Evolutionary conservation across 1,284 basidiomycete genomes (phyloP).

Genomic region (Acaromyces ingoldii): DNA sequence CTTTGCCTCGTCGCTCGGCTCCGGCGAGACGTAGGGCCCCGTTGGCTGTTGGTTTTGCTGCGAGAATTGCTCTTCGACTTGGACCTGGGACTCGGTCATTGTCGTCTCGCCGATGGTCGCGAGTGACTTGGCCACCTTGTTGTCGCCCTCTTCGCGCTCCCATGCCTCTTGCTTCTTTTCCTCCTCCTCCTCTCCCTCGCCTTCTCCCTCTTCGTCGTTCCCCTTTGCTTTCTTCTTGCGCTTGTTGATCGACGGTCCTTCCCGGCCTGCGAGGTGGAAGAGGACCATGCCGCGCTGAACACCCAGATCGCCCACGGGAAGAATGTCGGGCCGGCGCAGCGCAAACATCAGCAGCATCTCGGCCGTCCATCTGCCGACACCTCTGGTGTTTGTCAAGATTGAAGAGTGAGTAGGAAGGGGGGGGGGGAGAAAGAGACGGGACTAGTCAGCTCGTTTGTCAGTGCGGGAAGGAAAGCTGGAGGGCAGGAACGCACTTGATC

Average conservation of each 20-base stretch:
- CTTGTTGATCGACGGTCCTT: conserved; percentile 23
- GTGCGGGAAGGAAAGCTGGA: background rate
- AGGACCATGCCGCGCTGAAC: conserved; percentile 47
- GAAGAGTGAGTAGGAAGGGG: too few relatives aligned
- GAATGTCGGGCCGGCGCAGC: conserved; percentile 39
- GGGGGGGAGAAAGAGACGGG: too few relatives aligned
- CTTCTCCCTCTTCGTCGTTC: background rate
- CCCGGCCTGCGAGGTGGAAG: conserved; percentile 30
- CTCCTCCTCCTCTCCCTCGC: background rate
- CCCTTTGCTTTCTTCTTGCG: background rate
- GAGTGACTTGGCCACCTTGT: too few relatives aligned
- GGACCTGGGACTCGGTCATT: background rate
- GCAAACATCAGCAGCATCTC: conserved; percentile 51
- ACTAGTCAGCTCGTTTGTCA: too few relatives aligned
- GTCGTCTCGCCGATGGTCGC: background rate
- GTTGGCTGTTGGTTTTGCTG: background rate
- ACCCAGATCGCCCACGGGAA: conserved; percentile 45
- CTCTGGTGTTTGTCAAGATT: too few relatives aligned
- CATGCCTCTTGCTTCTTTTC: background rate
- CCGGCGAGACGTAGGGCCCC: too few relatives aligned
- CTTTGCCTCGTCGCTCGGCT: too few relatives aligned
- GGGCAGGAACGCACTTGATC: conserved; percentile 51
- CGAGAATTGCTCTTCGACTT: background rate
- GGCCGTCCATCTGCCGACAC: conserved; percentile 48
- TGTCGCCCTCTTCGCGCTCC: background rate